A percentile compares a stretch with the other conserved stretches of the same genome.
Conservation (phyloP, 73 alveolate species). For the Tetrahymena thermophila region DNA sequence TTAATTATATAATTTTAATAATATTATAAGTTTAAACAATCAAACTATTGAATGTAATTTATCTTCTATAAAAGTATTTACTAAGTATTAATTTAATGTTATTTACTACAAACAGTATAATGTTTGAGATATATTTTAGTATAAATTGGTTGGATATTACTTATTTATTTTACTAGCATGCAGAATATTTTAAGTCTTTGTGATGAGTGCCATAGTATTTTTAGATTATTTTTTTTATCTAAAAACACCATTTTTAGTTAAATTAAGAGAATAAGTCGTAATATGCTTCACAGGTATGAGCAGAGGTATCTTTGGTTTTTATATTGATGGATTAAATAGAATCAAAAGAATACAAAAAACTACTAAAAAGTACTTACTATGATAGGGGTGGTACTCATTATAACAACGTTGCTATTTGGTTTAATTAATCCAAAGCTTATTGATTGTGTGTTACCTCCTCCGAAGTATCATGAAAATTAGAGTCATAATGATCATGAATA, state of each 20-base stretch:
- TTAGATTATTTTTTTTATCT: neutral
- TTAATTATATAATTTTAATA: too few relatives aligned
- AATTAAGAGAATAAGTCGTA: neutral
- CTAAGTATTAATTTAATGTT: too few relatives aligned
- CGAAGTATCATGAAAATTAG: neutral
- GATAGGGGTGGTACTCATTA: neutral
- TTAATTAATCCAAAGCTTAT: neutral
- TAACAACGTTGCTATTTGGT: neutral
- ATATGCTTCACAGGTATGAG: neutral
- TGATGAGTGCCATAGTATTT: neutral
- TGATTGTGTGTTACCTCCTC: neutral
- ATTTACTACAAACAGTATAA: too few relatives aligned
- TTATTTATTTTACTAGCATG: neutral
- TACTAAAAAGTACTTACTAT: neutral
- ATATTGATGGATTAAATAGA: neutral
- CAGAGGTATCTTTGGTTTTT: neutral
- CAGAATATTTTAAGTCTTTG: neutral
- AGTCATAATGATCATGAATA: neutral
- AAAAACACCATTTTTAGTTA: neutral
- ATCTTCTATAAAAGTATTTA: too few relatives aligned
- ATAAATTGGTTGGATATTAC: neutral
- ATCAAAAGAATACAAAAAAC: neutral
- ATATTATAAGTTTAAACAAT: too few relatives aligned
- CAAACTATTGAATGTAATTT: too few relatives aligned
- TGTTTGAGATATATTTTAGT: too few relatives aligned